A percentile compares a stretch with the other conserved stretches of the same genome.
phyloP scores from a whole-genome alignment of 2,329 filamentous ascomycete genomes.

The Elsinoe perseae region DNA sequence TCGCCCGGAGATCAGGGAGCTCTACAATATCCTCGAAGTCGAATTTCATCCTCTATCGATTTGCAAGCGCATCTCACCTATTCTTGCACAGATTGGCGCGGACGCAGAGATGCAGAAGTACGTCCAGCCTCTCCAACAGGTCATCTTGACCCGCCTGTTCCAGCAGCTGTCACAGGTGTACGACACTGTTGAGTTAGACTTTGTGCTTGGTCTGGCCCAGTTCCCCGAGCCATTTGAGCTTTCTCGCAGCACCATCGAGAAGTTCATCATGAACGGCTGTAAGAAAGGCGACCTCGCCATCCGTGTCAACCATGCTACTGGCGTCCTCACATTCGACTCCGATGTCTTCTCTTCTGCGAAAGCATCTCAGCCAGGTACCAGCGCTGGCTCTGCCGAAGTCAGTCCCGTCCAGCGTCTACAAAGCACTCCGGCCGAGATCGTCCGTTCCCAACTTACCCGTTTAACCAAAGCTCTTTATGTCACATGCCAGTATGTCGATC shows the following conservation, averaged over 20 bases:
- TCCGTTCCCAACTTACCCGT: slow-evolving; percentile 86
- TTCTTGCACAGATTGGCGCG: slow-evolving; percentile 83
- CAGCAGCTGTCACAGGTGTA: slow-evolving; percentile 99
- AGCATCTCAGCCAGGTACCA: slow-evolving; percentile 76
- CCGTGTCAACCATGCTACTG: slow-evolving; percentile 89
- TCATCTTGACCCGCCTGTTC: slow-evolving; percentile 96
- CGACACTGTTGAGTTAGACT: slow-evolving; percentile 89
- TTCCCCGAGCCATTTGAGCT: slow-evolving; percentile 98
- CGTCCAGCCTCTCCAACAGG: slow-evolving; percentile 89
- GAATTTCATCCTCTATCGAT: slow-evolving; percentile 98
- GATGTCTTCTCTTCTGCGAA: slow-evolving; percentile 98
- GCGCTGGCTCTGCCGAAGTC: slow-evolving; percentile 73
- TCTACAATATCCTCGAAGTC: slow-evolving; percentile 98
- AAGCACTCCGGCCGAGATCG: slow-evolving; percentile 95
- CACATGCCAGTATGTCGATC: slow-evolving; percentile 93
- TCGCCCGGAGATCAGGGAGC: slow-evolving; percentile 86
- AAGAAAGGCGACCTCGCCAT: slow-evolving; percentile 98
- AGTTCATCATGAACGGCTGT: slow-evolving; percentile 99
- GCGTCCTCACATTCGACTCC: slow-evolving; percentile 92
- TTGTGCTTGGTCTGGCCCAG: slow-evolving; percentile 85
- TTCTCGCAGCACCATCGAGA: slow-evolving; percentile 83
- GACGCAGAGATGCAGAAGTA: slow-evolving; percentile 98
- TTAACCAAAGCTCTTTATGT: slow-evolving; percentile 85
- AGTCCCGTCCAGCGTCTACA: slow-evolving; percentile 88
- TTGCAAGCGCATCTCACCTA: slow-evolving; percentile 97